These are phyloP conservation scores for Nannizziopsis arthrosporioides DNA, from an alignment of 2,329 filamentous ascomycete genomes.

Conservation along the genomic window DNA sequence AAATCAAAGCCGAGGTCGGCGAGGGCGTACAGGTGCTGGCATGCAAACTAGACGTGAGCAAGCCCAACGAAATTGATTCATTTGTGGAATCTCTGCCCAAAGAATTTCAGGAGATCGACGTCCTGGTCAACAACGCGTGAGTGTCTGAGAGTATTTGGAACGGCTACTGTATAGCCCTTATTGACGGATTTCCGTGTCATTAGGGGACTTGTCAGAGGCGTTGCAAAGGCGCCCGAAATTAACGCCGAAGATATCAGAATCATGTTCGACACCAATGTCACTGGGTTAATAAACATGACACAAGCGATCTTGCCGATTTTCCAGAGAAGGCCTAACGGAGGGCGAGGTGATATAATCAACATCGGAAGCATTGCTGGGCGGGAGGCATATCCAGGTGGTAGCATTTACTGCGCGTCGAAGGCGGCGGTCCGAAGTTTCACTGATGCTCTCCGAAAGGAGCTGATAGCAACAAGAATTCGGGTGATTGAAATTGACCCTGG, in stretches of 20 bases:
- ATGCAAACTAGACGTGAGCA: conserved; percentile 77
- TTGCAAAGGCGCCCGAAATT: conserved; percentile 77
- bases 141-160: conserved; percentile 26
- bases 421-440: conserved; percentile 78
- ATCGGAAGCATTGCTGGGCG: conserved; percentile 85
- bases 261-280: conserved; percentile 92
- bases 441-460: conserved; percentile 68
- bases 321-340: conserved; percentile 56
- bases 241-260: conserved; percentile 65
- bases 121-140: conserved; percentile 93
- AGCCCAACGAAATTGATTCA: conserved; percentile 56
- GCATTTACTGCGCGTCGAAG: conserved; percentile 90
- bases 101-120: conserved; percentile 73
- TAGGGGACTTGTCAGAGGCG: conserved; percentile 78
- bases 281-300: conserved; percentile 90
- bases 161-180: conserved; percentile 2
- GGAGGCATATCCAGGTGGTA: conserved; percentile 71
- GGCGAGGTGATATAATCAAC: conserved; percentile 88
- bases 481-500: conserved; percentile 85
- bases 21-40: conserved; percentile 70
- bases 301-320: conserved; percentile 79
- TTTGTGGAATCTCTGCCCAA: conserved; percentile 65
- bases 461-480: conserved; percentile 67
- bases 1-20: conserved; percentile 67
- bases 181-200: neutral